Base-by-base conservation (phyloP, 495 filamentous ascomycete genomes). In the Zalerion maritima region DNA sequence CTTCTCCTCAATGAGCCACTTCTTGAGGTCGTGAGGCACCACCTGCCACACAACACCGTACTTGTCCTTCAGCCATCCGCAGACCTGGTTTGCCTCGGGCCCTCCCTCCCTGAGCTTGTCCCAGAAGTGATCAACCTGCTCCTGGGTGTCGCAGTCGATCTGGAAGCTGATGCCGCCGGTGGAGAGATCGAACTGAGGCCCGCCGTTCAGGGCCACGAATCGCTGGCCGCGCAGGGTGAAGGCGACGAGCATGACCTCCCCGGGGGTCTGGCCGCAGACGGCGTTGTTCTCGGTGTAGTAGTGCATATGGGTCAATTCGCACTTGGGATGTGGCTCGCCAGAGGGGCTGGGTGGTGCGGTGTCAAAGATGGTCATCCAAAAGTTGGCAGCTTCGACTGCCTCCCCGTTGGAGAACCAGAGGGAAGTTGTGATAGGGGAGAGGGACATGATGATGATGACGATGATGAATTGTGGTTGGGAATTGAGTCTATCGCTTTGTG, bases 31-130 rank as follows among this genome's bases (percentile, higher is more conserved):
- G 17, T 27, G 45, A 5, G 56, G 53, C 8, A 52, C 27, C 12
- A 60, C 42, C 50, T 60, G 56, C 55, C 56, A 60, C 10, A 35
- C 37, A 7, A 60, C 18, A 1, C 54, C 54, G 32, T 44, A 60
- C 40, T 45, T 45, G 35, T 60, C 55, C 6, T 24, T 24, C 26
- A 58, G 14, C 55, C 56, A 60, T 3, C 56, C 49, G 29, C 55
- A 57, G 17, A 46, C 29, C 29, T 39, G 34, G 24, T 38, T 43
- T 5, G 32, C 28, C 31, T 31, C 29, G 28, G 49, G 46, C 7
- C 47, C 47, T 12, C 47, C 55, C 5, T 47, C 51, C 5, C 30
- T 22, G 6, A 60, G 40, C 38, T 45, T 47, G 1, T 39, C 45
- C 50, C 51, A 60, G 38, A 47, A 60, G 27, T 54, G 42, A 28